These are phyloP conservation scores for Stenocarpella maydis DNA, from an alignment of 2,329 filamentous ascomycete genomes.

Conservation along the genomic window DNA sequence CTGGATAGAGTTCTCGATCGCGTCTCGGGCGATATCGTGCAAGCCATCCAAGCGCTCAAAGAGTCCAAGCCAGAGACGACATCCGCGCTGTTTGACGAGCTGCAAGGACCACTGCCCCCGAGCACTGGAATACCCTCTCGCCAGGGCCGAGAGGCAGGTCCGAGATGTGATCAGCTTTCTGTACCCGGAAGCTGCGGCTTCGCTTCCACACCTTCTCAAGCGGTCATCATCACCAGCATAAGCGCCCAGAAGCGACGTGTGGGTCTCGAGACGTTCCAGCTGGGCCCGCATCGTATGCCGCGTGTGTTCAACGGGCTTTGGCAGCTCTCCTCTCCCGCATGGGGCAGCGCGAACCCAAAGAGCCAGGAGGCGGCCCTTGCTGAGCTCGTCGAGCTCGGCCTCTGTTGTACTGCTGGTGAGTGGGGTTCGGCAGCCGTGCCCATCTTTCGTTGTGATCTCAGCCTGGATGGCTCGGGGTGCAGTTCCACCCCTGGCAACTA, in stretches of 20 bases:
- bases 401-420: constrained; percentile 38
- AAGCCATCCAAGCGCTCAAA: constrained; percentile 49
- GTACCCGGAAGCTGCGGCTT: constrained; percentile 37
- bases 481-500: constrained; percentile 47
- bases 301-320: constrained; percentile 45
- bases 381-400: constrained; percentile 40
- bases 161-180: constrained; percentile 41
- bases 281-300: constrained; percentile 39
- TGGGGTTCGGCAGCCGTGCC: background rate
- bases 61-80: constrained; percentile 40
- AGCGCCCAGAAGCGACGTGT: background rate
- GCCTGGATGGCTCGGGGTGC: background rate
- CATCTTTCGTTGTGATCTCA: background rate
- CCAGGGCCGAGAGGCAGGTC: constrained; percentile 44
- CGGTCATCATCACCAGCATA: background rate
- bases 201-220: background rate
- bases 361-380: constrained; percentile 42
- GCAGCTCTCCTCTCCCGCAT: constrained; percentile 45
- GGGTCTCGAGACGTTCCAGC: constrained; percentile 38
- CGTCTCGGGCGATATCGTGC: constrained; percentile 48
- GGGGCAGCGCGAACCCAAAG: constrained; percentile 41
- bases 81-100: constrained; percentile 36
- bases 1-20: constrained; percentile 39
- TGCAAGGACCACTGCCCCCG: constrained; percentile 36
- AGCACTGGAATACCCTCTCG: constrained; percentile 40